Evolutionary conservation across 2,329 filamentous ascomycete species (phyloP).

Genomic region (Talaromyces sp.): DNA sequence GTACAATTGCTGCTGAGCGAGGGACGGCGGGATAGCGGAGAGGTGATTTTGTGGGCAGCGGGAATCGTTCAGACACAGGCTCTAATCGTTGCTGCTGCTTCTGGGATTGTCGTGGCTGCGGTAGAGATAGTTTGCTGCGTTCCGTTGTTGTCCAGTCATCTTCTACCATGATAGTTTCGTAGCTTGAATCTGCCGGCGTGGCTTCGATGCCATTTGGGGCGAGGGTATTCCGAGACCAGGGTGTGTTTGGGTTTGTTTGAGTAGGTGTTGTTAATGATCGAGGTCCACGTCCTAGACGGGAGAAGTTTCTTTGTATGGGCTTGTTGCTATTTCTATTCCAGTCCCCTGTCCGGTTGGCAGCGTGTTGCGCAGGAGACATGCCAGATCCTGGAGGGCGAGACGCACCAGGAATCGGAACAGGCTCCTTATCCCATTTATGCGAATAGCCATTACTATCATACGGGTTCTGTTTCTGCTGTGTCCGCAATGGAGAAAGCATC

Average conservation of each 20-base stretch:
- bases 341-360: neutral
- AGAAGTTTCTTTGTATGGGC: slow-evolving; percentile 9
- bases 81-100: neutral
- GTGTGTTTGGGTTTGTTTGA: neutral
- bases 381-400: neutral
- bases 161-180: slow-evolving; percentile 25
- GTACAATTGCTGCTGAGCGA: slow-evolving; percentile 20
- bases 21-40: slow-evolving; percentile 21
- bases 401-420: neutral
- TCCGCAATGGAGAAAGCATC: slow-evolving; percentile 26
- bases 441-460: neutral
- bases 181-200: slow-evolving; percentile 17
- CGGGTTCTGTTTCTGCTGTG: slow-evolving; percentile 15
- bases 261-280: neutral
- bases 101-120: slow-evolving; percentile 14
- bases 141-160: slow-evolving; percentile 20
- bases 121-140: slow-evolving; percentile 12
- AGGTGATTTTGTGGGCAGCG: neutral
- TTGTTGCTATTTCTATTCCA: slow-evolving; percentile 2
- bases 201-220: neutral
- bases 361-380: neutral
- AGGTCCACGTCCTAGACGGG: slow-evolving; percentile 6
- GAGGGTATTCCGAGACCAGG: neutral
- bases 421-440: slow-evolving; percentile 12
- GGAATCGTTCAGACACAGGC: neutral